A percentile compares a stretch with the other conserved stretches of the same genome.
Conservation (phyloP, 2,329 filamentous ascomycete species). For the Ceratocystis variospora region DNA sequence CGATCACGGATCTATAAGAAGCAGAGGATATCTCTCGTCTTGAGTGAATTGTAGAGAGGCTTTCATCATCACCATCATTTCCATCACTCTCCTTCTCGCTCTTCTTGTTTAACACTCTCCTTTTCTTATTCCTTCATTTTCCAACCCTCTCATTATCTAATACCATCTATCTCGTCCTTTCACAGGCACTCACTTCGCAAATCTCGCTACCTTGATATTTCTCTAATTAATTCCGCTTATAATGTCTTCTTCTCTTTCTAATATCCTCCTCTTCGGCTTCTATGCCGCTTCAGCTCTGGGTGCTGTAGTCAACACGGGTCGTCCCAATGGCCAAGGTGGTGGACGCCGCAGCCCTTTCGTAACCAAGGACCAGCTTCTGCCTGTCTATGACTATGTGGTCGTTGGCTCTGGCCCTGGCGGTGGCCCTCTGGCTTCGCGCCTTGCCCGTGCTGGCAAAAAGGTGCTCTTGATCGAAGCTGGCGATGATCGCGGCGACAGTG, state of each 20-base stretch:
- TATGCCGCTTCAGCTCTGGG: slow-evolving; percentile 7
- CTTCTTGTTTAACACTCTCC: not conserved
- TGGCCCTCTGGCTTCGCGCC: slow-evolving; percentile 39
- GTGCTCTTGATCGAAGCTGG: slow-evolving; percentile 47
- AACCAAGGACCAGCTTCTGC: slow-evolving; percentile 9
- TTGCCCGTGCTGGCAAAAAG: slow-evolving; percentile 42
- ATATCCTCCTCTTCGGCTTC: slow-evolving; percentile 9
- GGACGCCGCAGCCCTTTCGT: slow-evolving; percentile 4
- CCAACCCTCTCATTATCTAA: not conserved
- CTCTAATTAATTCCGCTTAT: not conserved
- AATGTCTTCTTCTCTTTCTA: slow-evolving; percentile 9
- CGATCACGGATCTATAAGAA: not conserved
- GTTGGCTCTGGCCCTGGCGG: slow-evolving; percentile 45
- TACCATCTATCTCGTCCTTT: not conserved
- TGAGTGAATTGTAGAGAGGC: not conserved
- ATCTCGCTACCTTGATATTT: not conserved
- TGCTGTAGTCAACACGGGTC: not conserved
- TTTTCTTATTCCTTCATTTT: not conserved
- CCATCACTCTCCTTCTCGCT: not conserved
- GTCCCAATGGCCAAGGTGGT: not conserved
- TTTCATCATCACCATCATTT: not conserved
- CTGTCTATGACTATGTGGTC: slow-evolving; percentile 43
- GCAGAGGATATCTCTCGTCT: not conserved
- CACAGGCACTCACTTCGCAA: not conserved
- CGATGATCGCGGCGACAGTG: slow-evolving; percentile 35